A percentile compares a stretch with the other conserved stretches of the same genome.
Conservation (phyloP, 257 asterid species). For the Scutellaria minor region DNA sequence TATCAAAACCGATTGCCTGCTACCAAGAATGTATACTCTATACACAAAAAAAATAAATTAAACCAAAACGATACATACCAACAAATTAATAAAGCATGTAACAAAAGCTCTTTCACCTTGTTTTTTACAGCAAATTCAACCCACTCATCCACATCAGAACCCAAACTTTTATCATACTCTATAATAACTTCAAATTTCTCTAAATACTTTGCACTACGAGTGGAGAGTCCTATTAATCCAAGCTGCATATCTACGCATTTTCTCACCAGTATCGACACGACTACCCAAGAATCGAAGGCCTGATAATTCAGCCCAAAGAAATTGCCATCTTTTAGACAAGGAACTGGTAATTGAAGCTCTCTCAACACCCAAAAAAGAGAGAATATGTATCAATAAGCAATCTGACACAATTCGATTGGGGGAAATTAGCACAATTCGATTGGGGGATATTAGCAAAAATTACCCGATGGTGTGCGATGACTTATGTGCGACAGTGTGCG, state of each 20-base stretch:
- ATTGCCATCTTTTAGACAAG: conserved; percentile 28
- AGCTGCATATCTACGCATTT: neutral
- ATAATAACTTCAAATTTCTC: conserved; percentile 11
- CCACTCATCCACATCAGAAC: conserved; percentile 17
- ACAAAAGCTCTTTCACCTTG: conserved; percentile 29
- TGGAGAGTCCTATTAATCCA: conserved; percentile 6
- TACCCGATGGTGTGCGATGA: no score
- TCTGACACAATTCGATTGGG: conserved; percentile 11
- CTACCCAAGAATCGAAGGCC: neutral
- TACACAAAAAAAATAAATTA: conserved; percentile 3
- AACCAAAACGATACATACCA: conserved; percentile 39
- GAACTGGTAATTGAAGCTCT: conserved; percentile 17
- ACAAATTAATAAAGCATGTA: conserved; percentile 36
- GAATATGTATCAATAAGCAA: conserved; percentile 10
- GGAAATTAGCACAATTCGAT: no score
- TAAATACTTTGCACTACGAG: neutral
- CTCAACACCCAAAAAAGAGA: conserved; percentile 1
- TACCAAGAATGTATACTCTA: conserved; percentile 56
- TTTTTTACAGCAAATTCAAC: conserved; percentile 16
- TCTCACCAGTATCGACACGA: neutral
- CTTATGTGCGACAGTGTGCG: no score
- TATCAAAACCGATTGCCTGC: conserved; percentile 46
- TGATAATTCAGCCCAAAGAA: conserved; percentile 20
- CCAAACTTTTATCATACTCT: neutral
- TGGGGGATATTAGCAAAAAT: no score